Percentiles rank a stretch among this genome's conserved stretches.
These are phyloP conservation scores for Xylaria palmicola DNA, from an alignment of 495 filamentous ascomycete species.

Conservation along the genomic window DNA sequence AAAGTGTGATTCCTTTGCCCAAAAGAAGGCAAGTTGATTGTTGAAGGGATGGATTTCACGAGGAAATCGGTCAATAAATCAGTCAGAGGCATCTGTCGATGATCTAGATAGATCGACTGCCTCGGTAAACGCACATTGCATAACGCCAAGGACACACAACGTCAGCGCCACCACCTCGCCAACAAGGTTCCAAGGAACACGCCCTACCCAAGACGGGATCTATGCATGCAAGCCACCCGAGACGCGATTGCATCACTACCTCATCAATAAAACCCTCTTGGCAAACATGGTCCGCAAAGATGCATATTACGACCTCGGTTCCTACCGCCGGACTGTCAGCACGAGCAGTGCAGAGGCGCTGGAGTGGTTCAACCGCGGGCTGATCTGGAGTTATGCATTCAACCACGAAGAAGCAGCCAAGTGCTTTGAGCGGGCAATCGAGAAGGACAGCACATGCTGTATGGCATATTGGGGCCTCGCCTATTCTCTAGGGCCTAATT, in stretches of 20 bases:
- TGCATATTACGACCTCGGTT: conserved; percentile 59
- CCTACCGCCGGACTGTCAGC: conserved; percentile 46
- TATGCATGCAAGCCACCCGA: no score
- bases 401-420: conserved; percentile 61
- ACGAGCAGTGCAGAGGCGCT: conserved; percentile 46
- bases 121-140: conserved; percentile 13
- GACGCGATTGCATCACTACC: no score
- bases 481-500: conserved; percentile 65
- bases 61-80: conserved; percentile 37
- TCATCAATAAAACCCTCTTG: background rate
- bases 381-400: conserved; percentile 65
- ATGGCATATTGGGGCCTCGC: conserved; percentile 71
- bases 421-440: conserved; percentile 60
- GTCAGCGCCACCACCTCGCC: background rate
- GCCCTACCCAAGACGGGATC: background rate
- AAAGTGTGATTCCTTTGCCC: no score
- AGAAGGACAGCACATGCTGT: conserved; percentile 51
- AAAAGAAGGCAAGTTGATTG: conserved; percentile 29
- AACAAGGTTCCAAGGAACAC: background rate
- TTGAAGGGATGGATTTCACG: no score
- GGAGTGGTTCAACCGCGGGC: conserved; percentile 61
- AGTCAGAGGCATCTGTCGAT: background rate
- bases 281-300: conserved; percentile 2
- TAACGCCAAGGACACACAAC: background rate
- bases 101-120: background rate